Evolutionary conservation across 2,329 filamentous ascomycete species (phyloP).

Genomic region (Fusarium drepaniforme): DNA sequence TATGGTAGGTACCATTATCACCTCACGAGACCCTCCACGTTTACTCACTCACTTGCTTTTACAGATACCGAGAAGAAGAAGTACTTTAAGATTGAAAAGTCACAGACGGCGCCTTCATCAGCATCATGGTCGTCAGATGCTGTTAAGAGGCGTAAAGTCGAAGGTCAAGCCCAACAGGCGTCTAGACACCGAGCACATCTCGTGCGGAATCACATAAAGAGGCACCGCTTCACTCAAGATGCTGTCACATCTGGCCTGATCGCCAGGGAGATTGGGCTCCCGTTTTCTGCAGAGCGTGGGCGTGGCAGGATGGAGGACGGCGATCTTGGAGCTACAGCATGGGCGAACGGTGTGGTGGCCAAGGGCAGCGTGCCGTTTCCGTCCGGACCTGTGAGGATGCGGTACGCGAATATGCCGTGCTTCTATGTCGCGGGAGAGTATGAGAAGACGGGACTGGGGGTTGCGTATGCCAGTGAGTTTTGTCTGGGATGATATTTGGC

Average conservation of each 20-base stretch:
- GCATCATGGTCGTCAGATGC: slow-evolving; percentile 68
- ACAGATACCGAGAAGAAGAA: slow-evolving; percentile 69
- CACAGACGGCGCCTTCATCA: slow-evolving; percentile 62
- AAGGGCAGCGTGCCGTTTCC: slow-evolving; percentile 56
- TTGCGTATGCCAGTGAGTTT: slow-evolving; percentile 59
- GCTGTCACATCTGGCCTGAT: slow-evolving; percentile 46
- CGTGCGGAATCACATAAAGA: slow-evolving; percentile 54
- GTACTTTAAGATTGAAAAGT: slow-evolving; percentile 76
- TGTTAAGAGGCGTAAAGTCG: slow-evolving; percentile 67
- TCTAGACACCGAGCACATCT: slow-evolving; percentile 45
- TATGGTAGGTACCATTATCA: slow-evolving; percentile 61
- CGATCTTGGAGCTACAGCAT: slow-evolving; percentile 50
- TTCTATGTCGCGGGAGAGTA: slow-evolving; percentile 57
- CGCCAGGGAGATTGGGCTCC: slow-evolving; percentile 42
- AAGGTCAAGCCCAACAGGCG: slow-evolving; percentile 52
- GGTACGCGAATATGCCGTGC: slow-evolving; percentile 52
- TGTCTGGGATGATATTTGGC: background rate
- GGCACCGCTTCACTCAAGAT: slow-evolving; percentile 51
- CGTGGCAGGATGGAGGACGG: slow-evolving; percentile 38
- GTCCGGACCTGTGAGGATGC: slow-evolving; percentile 43
- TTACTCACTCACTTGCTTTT: background rate
- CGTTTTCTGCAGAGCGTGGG: slow-evolving; percentile 29
- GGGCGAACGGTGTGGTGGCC: slow-evolving; percentile 53
- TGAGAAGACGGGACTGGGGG: slow-evolving; percentile 54
- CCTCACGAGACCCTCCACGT: background rate